Evolutionary conservation across 306 rosid genomes (phyloP).

Genomic region (Abrus precatorius): DNA sequence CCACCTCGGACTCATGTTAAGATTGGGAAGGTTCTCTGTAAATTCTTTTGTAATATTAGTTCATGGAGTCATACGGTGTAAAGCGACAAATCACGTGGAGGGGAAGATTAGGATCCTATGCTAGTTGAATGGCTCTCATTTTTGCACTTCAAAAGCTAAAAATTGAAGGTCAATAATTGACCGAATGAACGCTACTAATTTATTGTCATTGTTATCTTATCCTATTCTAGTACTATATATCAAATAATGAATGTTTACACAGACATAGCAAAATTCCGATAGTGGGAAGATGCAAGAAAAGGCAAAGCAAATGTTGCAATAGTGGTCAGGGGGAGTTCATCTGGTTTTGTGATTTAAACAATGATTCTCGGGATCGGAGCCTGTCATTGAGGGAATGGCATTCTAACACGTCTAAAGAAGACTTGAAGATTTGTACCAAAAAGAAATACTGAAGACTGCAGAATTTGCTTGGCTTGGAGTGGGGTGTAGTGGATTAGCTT

Average conservation of each 20-base stretch:
- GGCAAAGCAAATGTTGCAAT: slow-evolving; percentile 29
- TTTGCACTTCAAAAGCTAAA: slow-evolving; percentile 42
- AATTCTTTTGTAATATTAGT: slow-evolving; percentile 44
- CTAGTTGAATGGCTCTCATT: slow-evolving; percentile 61
- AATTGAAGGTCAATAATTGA: slow-evolving; percentile 74
- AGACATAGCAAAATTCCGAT: slow-evolving; percentile 34
- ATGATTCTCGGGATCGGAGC: slow-evolving; percentile 62
- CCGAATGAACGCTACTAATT: slow-evolving; percentile 30
- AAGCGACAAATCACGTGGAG: slow-evolving; percentile 72
- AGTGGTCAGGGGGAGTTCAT: slow-evolving; percentile 51
- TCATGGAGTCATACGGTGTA: slow-evolving; percentile 42
- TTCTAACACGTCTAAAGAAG: slow-evolving; percentile 47
- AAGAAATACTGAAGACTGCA: background rate
- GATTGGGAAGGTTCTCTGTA: slow-evolving; percentile 56
- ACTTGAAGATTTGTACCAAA: slow-evolving; percentile 35
- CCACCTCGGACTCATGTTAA: slow-evolving; percentile 51
- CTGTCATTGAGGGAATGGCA: slow-evolving; percentile 44
- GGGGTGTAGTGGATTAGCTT: slow-evolving; percentile 42
- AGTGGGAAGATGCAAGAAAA: slow-evolving; percentile 44
- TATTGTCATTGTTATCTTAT: slow-evolving; percentile 41
- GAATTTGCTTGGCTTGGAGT: slow-evolving; percentile 47
- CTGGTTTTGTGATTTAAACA: slow-evolving; percentile 40
- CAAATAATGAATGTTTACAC: slow-evolving; percentile 49
- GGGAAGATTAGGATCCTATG: slow-evolving; percentile 77
- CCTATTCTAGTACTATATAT: slow-evolving; percentile 4